Evolutionary conservation across 192 early-diverging fungal species (phyloP).

Genomic region (Backusella morwellensis): DNA sequence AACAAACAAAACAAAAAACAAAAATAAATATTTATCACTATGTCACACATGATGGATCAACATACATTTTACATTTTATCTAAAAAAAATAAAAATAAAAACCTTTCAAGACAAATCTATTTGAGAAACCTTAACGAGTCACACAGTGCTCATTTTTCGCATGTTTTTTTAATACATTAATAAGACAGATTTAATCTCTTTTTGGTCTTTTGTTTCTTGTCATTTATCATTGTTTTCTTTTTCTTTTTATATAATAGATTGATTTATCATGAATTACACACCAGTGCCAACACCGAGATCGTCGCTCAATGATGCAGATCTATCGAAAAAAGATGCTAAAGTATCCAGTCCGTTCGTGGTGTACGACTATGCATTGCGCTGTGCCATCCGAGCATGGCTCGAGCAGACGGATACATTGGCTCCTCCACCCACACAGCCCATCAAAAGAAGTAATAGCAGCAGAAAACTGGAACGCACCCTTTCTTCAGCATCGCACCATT

Average conservation of each 20-base stretch:
- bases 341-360: conserved; percentile 8
- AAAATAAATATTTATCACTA: neutral
- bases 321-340: neutral
- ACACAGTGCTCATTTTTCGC: neutral
- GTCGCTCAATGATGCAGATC: neutral
- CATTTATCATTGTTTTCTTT: neutral
- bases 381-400: conserved; percentile 32
- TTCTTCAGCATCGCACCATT: neutral
- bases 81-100: neutral
- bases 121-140: neutral
- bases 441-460: neutral
- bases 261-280: neutral
- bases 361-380: conserved; percentile 39
- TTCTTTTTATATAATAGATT: neutral
- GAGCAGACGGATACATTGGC: conserved; percentile 11
- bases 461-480: neutral
- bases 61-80: neutral
- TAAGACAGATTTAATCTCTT: neutral
- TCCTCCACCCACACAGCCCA: neutral
- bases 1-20: neutral
- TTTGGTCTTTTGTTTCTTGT: neutral
- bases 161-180: neutral
- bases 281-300: neutral
- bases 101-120: neutral
- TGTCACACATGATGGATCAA: neutral